Base-by-base conservation (phyloP, 495 filamentous ascomycete genomes). In the Xylaria intraflava region DNA sequence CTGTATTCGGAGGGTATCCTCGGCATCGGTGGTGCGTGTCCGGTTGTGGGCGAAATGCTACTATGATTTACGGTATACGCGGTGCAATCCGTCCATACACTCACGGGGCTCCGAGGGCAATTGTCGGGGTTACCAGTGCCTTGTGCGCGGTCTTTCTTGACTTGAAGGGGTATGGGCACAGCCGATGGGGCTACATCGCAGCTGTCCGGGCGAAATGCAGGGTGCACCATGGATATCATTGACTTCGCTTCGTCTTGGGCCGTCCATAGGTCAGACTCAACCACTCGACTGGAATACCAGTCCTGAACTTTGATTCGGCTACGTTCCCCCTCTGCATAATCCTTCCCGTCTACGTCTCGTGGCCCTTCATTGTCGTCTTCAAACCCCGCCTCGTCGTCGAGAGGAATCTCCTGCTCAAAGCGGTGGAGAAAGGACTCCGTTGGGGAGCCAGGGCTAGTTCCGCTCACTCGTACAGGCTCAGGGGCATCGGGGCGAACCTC, bases 151-250 rank as follows among this genome's bases (percentile, higher is more conserved):
- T 61, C 33, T 17, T 42, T 58, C 10, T 26, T 49, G 19, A 60
- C 3, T 0, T 45, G 22, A 22, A 66, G 64, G 12, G 58, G 61
- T 6, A 27, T n/a, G 8, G 61, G 64, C 2, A 50, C 11, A 41
- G 61, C 61, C 17, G 64, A 66, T 23, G 14, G 1, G 16, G 58
- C 55, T 14, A 49, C 53, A 31, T 39, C 40, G 8, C 16, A 6
- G n/a, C 33, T 16, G 1, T 27, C 16, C 10, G 53, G 56, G n/a
- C 50, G 64, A n/a, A 66, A 66, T 0, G 64, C 64, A 27, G 64
- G 64, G n/a, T 66, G 64, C 0, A 61, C 51, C 58, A 38, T 56
- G 1, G 64, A 61, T 19, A 66, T 8, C 22, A 62, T 46, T 9
- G 64, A 58, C 46, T 48, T 56, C n/a, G 56, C 19, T 44, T 58